Base-by-base conservation (phyloP, 148 eudicot species). In the Mesembryanthemum crystallinum region DNA sequence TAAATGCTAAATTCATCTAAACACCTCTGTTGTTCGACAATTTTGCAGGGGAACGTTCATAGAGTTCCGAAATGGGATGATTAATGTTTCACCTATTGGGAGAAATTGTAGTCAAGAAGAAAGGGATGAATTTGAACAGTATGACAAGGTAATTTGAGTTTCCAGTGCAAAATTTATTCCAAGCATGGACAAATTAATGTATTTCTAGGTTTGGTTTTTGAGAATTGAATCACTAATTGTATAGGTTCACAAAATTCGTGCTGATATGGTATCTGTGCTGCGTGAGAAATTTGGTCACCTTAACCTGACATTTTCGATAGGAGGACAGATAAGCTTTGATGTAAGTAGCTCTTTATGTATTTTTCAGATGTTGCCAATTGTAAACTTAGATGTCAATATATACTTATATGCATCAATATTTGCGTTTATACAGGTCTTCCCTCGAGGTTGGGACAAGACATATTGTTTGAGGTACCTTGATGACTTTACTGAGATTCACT, bases 31-130 rank as follows among this genome's bases (percentile, higher is more conserved):
- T 70, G 1, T 54, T 18, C 69, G 33, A 57, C 66, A 25, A 64
- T 63, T 27, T 45, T 80, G 4, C 75, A 95, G 99, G 85, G 99
- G 99, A 78, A 92, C 99, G 61, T 95, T 95, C 80, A 87, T 95
- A 67, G 99, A 95, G 79, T 95, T 95, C 29, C 86, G 98, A 80
- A 95, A 86, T 75, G 98, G 98, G 68, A 95, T 95, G 98, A 75
- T 95, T 67, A 95, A 95, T 83, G 94, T 95, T 71, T 95, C 97
- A 71, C 97, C 98, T 57, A 95, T 95, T 57, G 98, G 98, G 69
- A 89, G 96, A 81, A 95, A 95, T 79, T 92, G 98, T 82, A 95
- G 98, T 80, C 98, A 95, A 74, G 96, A 95, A 87, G 97, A 95
- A 79, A 76, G 98, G 75, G 97, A 89, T 51, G 98, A 95, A 15